Evolutionary conservation across 306 rosid genomes (phyloP).

Genomic region (Prinsepia uniflora): DNA sequence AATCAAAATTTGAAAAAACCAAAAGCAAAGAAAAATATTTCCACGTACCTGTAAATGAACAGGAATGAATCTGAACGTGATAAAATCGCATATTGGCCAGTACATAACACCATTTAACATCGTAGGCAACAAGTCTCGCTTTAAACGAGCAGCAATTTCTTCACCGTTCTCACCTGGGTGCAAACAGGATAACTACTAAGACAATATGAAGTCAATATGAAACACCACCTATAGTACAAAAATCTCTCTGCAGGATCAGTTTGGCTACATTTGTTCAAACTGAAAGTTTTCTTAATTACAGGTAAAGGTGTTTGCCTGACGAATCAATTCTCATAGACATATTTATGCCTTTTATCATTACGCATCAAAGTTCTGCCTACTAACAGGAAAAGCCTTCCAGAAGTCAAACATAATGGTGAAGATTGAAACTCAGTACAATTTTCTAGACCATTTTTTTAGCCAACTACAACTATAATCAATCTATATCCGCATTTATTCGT

Average conservation of each 20-base stretch:
- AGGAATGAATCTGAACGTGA: slow-evolving; percentile 79
- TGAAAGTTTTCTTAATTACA: not conserved
- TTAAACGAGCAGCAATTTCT: slow-evolving; percentile 67
- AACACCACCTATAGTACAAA: not conserved
- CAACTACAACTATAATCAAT: not conserved
- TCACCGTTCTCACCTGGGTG: slow-evolving; percentile 60
- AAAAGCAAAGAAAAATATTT: not conserved
- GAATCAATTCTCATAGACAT: not conserved
- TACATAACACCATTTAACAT: slow-evolving; percentile 69
- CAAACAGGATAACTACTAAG: slow-evolving; percentile 24
- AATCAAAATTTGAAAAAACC: not conserved
- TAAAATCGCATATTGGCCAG: slow-evolving; percentile 89
- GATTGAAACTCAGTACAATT: not conserved
- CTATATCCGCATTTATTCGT: too few relatives aligned
- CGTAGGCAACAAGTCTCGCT: slow-evolving; percentile 77
- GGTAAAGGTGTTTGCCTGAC: not conserved
- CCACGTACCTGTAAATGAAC: slow-evolving; percentile 85
- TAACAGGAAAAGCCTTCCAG: not conserved
- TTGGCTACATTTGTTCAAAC: not conserved
- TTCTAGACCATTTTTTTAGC: not conserved
- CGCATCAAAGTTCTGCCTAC: not conserved
- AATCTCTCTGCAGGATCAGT: not conserved
- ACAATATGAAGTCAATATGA: not conserved
- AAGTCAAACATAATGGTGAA: not conserved
- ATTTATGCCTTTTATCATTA: not conserved